Evolutionary conservation across 371 early-diverging fungal genomes (phyloP), one percentile per base, ranked within the genome.

Genomic region (Choanephora cucurbitarum): DNA sequence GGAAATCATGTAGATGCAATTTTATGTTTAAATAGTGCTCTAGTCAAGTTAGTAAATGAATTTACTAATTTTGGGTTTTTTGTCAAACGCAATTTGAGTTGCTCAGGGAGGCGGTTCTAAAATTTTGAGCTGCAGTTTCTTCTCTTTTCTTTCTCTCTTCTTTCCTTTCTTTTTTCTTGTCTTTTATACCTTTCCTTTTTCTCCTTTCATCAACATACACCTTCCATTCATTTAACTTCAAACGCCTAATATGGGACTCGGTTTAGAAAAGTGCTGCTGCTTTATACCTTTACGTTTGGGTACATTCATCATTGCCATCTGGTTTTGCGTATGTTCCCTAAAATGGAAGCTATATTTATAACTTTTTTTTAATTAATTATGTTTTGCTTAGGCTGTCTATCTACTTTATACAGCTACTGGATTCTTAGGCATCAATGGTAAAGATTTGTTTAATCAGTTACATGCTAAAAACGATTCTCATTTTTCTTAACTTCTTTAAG

Each of bases 201-300:
- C 53, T 52, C 31, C 49, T 22, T 57, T 60, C 51, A 40, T 52
- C 49, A 50, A 40, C 43, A 37, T 24, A 21, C 44, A 41, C 45
- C 48, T 55, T 24, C 39, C 11, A 54, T 28, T 28, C 28, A 28
- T 28, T 28, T 28, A 28, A 28, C 28, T 28, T 7, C 7, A 28
- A 7, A 28, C 28, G 5, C 3, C 28, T 28, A 7, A 28, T 21
- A 75, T 75, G 76, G 70, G 77, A 44, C 44, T 75, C 21, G 73
- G 75, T 44, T 54, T 72, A 50, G 78, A 77, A 53, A 74, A 77
- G 58, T 77, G 78, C 37, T 77, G 78, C 34, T 72, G 78, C 54
- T 55, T 74, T 54, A 72, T 77, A 52, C 78, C 78, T 33, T 51
- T 77, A 19, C 58, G 78, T 50, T 62, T 72, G 32, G 78, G 75